Conservation (phyloP, 257 asterid species). For the Solanum chiquidenum region DNA sequence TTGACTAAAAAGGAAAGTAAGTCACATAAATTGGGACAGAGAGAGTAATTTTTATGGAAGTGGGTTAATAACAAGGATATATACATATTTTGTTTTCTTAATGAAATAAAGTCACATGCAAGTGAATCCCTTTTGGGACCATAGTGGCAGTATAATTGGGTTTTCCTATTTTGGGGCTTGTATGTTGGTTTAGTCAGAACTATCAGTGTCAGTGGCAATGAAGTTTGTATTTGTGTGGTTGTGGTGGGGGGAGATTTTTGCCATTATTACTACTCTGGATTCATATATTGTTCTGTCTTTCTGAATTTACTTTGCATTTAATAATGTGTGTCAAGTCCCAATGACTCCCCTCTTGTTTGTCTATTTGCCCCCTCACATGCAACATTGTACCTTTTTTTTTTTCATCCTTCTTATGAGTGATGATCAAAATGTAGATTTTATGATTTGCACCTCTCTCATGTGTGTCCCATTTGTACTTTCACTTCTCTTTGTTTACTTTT, state of each 20-base stretch:
- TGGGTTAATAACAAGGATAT: neutral
- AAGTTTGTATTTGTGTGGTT: neutral
- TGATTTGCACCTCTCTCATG: conserved; percentile 3
- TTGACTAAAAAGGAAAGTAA: no score
- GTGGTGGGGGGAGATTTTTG: neutral
- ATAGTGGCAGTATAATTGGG: neutral
- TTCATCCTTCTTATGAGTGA: neutral
- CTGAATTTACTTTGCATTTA: neutral
- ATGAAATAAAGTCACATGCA: neutral
- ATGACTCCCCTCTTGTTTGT: neutral
- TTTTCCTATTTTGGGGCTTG: neutral
- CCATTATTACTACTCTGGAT: neutral
- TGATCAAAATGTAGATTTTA: conserved; percentile 4
- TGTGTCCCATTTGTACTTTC: neutral
- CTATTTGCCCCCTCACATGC: conserved; percentile 19
- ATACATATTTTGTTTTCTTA: neutral
- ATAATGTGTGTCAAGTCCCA: neutral
- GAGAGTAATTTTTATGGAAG: neutral
- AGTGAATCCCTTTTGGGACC: neutral
- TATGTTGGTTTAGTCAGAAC: conserved; percentile 13
- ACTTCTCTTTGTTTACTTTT: neutral
- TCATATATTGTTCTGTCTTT: neutral
- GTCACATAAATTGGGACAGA: no score
- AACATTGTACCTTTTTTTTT: conserved; percentile 8
- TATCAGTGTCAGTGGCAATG: conserved; percentile 11